phyloP scores from a whole-genome alignment of 2,329 filamentous ascomycete species.

The Setomelanomma holmii region DNA sequence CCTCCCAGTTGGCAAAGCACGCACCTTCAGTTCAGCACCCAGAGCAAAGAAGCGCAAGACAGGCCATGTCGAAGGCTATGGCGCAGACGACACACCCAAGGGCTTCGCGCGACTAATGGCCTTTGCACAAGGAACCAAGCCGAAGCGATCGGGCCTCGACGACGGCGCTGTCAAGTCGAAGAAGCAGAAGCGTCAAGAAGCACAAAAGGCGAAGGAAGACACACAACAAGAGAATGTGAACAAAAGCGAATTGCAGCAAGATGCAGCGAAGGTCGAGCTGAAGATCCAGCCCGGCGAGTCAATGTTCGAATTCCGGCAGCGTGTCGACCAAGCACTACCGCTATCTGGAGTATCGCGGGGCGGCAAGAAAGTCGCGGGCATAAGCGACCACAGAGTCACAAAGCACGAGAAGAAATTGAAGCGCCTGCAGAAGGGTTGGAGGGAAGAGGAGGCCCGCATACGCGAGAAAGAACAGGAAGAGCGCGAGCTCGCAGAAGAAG shows the following conservation, averaged over 20 bases:
- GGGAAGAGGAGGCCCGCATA: slow-evolving; percentile 60
- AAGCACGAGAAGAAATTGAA: slow-evolving; percentile 83
- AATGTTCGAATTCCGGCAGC: slow-evolving; percentile 78
- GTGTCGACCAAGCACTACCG: slow-evolving; percentile 85
- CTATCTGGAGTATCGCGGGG: slow-evolving; percentile 69
- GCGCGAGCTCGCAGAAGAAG: slow-evolving; percentile 69
- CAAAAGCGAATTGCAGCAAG: slow-evolving; percentile 39
- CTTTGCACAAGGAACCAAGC: slow-evolving; percentile 63
- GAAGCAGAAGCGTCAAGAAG: slow-evolving; percentile 55
- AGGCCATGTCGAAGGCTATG: slow-evolving; percentile 59
- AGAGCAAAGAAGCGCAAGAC: slow-evolving; percentile 48
- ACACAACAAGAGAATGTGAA: slow-evolving; percentile 19
- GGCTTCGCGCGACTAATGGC: slow-evolving; percentile 89
- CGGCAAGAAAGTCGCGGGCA: slow-evolving; percentile 68
- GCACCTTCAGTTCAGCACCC: slow-evolving; percentile 41
- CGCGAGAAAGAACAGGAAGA: slow-evolving; percentile 82
- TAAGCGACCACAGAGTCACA: slow-evolving; percentile 72
- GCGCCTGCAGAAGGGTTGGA: slow-evolving; percentile 65
- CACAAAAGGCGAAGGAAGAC: slow-evolving; percentile 11
- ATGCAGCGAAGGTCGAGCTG: slow-evolving; percentile 13
- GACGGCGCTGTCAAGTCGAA: slow-evolving; percentile 64
- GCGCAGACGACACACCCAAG: slow-evolving; percentile 81
- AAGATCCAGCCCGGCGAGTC: slow-evolving; percentile 81
- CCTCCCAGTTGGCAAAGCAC: slow-evolving; percentile 60
- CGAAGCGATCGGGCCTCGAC: slow-evolving; percentile 68